Evolutionary conservation across 306 rosid genomes (phyloP).

Genomic region (Echinosophora koreensis): DNA sequence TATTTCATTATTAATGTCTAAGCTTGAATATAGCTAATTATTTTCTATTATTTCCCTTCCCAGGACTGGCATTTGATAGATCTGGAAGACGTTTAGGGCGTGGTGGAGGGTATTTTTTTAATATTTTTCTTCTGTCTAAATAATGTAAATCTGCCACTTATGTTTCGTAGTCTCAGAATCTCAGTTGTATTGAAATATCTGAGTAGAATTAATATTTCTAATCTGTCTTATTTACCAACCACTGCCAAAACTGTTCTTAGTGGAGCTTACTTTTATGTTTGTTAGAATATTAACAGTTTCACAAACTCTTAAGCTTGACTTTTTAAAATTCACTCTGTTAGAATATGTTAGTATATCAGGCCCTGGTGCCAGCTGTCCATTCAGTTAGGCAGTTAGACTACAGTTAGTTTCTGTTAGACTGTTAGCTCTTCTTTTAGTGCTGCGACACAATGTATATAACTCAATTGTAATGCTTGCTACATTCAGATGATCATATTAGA

Average conservation of each 20-base stretch:
- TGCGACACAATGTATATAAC: too few relatives aligned
- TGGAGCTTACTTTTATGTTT: conserved; percentile 17
- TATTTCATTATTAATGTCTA: conserved; percentile 24
- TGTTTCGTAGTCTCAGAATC: conserved; percentile 16
- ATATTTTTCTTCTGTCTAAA: conserved; percentile 34
- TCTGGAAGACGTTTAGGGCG: conserved; percentile 96
- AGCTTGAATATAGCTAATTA: conserved; percentile 30
- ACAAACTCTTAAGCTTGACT: conserved; percentile 33
- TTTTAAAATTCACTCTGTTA: background rate
- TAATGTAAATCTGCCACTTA: conserved; percentile 29
- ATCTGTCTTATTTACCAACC: conserved; percentile 14
- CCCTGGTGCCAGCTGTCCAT: too few relatives aligned
- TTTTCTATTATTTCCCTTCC: conserved; percentile 41
- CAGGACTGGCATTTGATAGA: conserved; percentile 95
- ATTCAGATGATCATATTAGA: too few relatives aligned
- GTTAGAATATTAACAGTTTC: background rate
- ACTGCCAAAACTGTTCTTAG: background rate
- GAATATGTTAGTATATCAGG: too few relatives aligned
- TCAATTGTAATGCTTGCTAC: too few relatives aligned
- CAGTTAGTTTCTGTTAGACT: too few relatives aligned
- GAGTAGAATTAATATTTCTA: conserved; percentile 5
- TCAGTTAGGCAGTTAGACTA: too few relatives aligned
- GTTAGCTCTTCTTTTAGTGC: too few relatives aligned
- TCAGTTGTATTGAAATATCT: conserved; percentile 36
- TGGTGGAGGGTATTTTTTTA: conserved; percentile 88